Evolutionary conservation across 139 green algal genomes (phyloP).

Genomic region (Chlorella sp.): DNA sequence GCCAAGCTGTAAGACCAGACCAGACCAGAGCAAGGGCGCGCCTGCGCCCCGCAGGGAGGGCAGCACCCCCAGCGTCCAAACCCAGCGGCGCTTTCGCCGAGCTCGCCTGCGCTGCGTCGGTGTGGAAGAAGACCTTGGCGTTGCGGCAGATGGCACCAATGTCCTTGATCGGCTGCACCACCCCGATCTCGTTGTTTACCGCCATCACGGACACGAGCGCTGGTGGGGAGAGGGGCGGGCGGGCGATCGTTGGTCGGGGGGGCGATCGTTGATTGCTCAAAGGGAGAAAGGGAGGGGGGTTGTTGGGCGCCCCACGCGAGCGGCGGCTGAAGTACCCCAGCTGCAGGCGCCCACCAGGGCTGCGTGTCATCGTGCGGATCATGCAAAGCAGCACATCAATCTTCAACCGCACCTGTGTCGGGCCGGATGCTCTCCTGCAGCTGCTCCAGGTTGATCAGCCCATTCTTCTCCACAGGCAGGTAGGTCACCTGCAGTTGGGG

Average conservation of each 20-base stretch:
- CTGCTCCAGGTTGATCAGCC: conserved; percentile 83
- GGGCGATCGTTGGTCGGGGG: neutral
- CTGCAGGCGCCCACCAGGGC: neutral
- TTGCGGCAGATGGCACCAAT: conserved; percentile 88
- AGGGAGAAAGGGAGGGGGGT: neutral
- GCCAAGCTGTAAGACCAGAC: too few species aligned
- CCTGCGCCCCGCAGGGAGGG: too few species aligned
- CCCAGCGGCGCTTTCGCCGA: too few species aligned
- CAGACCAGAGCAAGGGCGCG: too few species aligned
- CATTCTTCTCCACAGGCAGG: conserved; percentile 87
- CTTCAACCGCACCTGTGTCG: conserved; percentile 85
- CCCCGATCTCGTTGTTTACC: conserved; percentile 99
- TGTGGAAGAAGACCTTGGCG: conserved; percentile 95
- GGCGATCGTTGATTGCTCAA: neutral
- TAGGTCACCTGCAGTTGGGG: too few species aligned
- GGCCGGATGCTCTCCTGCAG: conserved; percentile 79
- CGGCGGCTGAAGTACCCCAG: neutral
- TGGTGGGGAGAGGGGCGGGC: neutral
- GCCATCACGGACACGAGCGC: conserved; percentile 91
- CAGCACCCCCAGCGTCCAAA: too few species aligned
- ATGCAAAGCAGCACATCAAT: neutral
- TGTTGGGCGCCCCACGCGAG: neutral
- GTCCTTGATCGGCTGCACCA: conserved; percentile 89
- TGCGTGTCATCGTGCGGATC: neutral
- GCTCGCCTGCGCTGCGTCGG: conserved; percentile 78